Percentiles rank a stretch among this genome's conserved stretches.
Evolutionary conservation across 2,329 filamentous ascomycete species (phyloP).

Genomic region (Ceratocystiopsis minuta): DNA sequence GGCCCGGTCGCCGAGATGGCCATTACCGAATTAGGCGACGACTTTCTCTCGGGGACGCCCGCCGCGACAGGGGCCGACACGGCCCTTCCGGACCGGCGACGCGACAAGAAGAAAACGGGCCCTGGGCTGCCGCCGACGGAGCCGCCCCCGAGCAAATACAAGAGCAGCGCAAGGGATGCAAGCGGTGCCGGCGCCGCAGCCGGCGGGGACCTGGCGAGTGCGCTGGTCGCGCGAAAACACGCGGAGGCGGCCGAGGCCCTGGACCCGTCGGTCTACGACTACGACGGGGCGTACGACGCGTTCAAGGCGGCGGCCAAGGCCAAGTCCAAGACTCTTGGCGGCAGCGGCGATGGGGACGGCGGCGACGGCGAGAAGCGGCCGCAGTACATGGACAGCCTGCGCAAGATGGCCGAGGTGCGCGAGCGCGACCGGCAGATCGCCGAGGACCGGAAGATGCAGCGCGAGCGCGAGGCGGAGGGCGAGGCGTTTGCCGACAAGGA

Average conservation of each 20-base stretch:
- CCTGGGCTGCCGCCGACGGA: constrained; percentile 24
- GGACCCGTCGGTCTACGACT: constrained; percentile 68
- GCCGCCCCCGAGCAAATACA: constrained; percentile 27
- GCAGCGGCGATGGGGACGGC: constrained; percentile 34
- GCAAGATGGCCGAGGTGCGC: constrained; percentile 55
- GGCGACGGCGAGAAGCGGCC: constrained; percentile 39
- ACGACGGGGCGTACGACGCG: constrained; percentile 66
- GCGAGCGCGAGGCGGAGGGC: constrained; percentile 62
- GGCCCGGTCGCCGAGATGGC: constrained; percentile 27
- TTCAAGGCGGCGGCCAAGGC: constrained; percentile 45
- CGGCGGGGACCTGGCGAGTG: constrained; percentile 48
- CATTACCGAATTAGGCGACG: constrained; percentile 40
- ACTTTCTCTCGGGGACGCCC: constrained; percentile 18
- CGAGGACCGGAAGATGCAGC: constrained; percentile 61
- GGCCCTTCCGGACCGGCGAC: not conserved
- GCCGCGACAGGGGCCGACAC: constrained; percentile 12
- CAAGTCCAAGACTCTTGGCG: constrained; percentile 27
- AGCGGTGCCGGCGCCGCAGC: constrained; percentile 23
- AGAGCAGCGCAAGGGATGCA: constrained; percentile 8
- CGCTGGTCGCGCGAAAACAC: constrained; percentile 43
- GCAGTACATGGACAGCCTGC: constrained; percentile 60
- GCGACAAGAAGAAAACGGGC: not conserved
- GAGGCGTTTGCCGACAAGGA: constrained; percentile 71
- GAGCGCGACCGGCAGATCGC: constrained; percentile 64
- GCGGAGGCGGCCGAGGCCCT: constrained; percentile 45